These are phyloP conservation scores for Phytophthora idaei DNA, from an alignment of 352 stramenopile species.

Conservation along the genomic window DNA sequence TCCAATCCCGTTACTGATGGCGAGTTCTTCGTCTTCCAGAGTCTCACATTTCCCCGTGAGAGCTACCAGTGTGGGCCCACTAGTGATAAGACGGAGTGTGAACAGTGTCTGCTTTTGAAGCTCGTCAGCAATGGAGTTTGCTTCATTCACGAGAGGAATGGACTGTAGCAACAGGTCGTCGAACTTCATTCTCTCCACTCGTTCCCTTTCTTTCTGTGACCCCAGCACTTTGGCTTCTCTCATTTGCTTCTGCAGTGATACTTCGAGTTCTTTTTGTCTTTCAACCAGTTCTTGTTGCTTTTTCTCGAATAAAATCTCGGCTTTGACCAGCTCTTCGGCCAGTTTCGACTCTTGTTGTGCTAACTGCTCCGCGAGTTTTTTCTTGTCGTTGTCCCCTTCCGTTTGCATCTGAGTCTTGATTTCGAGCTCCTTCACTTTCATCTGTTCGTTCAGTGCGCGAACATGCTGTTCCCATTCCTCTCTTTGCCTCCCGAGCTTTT, in stretches of 20 bases:
- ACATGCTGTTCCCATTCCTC: slow-evolving; percentile 81
- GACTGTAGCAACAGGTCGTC: slow-evolving; percentile 80
- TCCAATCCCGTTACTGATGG: slow-evolving; percentile 53
- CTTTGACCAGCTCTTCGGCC: slow-evolving; percentile 76
- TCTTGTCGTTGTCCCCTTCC: slow-evolving; percentile 80
- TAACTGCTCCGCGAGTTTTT: slow-evolving; percentile 71
- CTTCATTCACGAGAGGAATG: slow-evolving; percentile 86
- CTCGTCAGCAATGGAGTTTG: slow-evolving; percentile 86
- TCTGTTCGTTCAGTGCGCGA: slow-evolving; percentile 69
- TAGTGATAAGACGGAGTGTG: slow-evolving; percentile 70
- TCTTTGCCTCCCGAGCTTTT: slow-evolving; percentile 64
- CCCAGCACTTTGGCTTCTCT: slow-evolving; percentile 69
- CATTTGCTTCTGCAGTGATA: slow-evolving; percentile 82
- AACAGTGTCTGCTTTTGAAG: slow-evolving; percentile 73
- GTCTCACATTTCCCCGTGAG: slow-evolving; percentile 34
- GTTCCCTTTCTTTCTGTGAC: slow-evolving; percentile 78
- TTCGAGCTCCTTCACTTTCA: slow-evolving; percentile 72
- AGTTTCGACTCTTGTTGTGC: slow-evolving; percentile 79
- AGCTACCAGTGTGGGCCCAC: slow-evolving; percentile 28
- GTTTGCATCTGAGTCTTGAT: slow-evolving; percentile 78
- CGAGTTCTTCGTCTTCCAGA: slow-evolving; percentile 65
- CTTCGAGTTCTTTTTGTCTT: slow-evolving; percentile 70
- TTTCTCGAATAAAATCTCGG: slow-evolving; percentile 76
- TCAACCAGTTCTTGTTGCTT: slow-evolving; percentile 75
- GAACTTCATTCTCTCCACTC: slow-evolving; percentile 69